Evolutionary conservation across 2,329 filamentous ascomycete species (phyloP).

Genomic region (Dothistroma septosporum): DNA sequence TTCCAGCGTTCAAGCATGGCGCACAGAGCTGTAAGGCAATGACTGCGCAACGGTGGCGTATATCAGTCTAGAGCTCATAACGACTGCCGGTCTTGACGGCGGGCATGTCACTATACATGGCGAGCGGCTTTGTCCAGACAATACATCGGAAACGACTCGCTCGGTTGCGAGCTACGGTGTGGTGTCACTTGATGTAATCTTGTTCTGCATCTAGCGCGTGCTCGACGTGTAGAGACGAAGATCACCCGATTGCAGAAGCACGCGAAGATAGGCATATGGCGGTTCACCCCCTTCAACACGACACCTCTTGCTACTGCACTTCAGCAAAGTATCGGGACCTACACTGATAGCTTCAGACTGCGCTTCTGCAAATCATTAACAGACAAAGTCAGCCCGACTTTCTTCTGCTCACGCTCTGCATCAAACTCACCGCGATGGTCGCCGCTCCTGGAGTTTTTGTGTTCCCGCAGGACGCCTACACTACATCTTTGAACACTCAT

Average conservation of each 20-base stretch:
- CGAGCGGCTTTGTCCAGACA: background rate
- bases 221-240: background rate
- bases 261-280: background rate
- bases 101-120: background rate
- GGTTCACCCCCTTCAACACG: background rate
- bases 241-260: background rate
- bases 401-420: background rate
- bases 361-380: too few species aligned
- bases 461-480: background rate
- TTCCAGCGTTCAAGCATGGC: slow-evolving; percentile 19
- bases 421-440: background rate
- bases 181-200: background rate
- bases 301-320: background rate
- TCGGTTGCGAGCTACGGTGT: background rate
- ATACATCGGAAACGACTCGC: background rate
- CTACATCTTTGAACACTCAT: background rate
- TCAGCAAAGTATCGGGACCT: background rate
- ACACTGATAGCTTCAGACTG: background rate
- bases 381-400: too few species aligned
- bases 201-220: background rate
- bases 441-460: background rate
- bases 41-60: background rate
- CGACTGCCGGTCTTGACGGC: background rate
- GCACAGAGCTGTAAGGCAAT: slow-evolving; percentile 6
- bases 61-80: too few species aligned